phyloP scores from a whole-genome alignment of 1,284 basidiomycete species.

The Ustilago esculenta region DNA sequence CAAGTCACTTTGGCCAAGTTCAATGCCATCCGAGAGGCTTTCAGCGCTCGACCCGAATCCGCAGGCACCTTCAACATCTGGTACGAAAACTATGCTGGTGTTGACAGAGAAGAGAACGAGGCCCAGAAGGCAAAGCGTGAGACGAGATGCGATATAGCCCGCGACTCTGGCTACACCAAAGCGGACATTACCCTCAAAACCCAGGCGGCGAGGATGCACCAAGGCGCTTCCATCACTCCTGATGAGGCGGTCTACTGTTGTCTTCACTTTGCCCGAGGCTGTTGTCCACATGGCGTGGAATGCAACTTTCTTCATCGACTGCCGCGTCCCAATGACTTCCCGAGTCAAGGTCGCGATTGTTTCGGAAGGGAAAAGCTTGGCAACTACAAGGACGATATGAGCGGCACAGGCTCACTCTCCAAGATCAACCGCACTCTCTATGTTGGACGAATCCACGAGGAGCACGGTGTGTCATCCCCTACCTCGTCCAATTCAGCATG shows the following conservation, averaged over 20 bases:
- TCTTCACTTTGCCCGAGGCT: constrained; percentile 93
- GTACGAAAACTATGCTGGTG: constrained; percentile 97
- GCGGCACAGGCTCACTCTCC: constrained; percentile 95
- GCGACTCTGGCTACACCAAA: constrained; percentile 85
- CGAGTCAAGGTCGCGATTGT: constrained; percentile 92
- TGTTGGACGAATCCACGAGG: constrained; percentile 79
- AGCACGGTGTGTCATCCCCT: constrained; percentile 45
- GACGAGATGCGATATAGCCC: constrained; percentile 86
- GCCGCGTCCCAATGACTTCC: constrained; percentile 74
- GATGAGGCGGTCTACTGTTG: constrained; percentile 88
- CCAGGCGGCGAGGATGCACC: constrained; percentile 24
- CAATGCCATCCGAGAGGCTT: constrained; percentile 55
- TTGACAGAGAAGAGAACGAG: constrained; percentile 69
- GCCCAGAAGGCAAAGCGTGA: constrained; percentile 85
- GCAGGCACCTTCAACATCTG: constrained; percentile 77
- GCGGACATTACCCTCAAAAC: constrained; percentile 49
- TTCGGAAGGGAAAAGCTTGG: constrained; percentile 97
- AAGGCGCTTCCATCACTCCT: constrained; percentile 14
- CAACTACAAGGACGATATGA: constrained; percentile 99
- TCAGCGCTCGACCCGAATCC: constrained; percentile 49
- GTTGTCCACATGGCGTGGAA: constrained; percentile 94
- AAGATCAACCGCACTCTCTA: constrained; percentile 94
- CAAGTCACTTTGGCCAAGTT: constrained; percentile 61
- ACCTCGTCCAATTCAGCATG: constrained; percentile 44
- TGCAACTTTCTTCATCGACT: constrained; percentile 92